These are phyloP conservation scores for Phytophthora lateralis DNA, from an alignment of 352 stramenopile species.

Conservation along the genomic window DNA sequence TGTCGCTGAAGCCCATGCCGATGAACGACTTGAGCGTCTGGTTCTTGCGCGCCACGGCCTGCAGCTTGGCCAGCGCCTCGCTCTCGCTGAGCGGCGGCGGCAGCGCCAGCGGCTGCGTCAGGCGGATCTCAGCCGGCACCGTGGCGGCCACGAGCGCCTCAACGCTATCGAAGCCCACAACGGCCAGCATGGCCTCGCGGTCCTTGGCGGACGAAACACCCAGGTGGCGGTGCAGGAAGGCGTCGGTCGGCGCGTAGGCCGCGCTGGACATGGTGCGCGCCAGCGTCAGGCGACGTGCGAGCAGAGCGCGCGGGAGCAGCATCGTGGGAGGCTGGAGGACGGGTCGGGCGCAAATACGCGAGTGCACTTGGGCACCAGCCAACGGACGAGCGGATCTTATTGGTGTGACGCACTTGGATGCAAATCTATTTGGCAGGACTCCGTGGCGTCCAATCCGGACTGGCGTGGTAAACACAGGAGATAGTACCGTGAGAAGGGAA, in stretches of 20 bases:
- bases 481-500: not conserved
- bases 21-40: constrained; percentile 97
- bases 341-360: constrained; percentile 13
- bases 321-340: not conserved
- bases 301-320: constrained; percentile 30
- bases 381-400: constrained; percentile 12
- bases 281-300: constrained; percentile 23
- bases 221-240: constrained; percentile 83
- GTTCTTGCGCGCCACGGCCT: constrained; percentile 95
- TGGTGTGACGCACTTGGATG: constrained; percentile 2
- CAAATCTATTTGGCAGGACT: not conserved
- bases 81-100: constrained; percentile 90
- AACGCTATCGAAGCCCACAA: constrained; percentile 92
- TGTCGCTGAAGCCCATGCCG: constrained; percentile 98
- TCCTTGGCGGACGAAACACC: constrained; percentile 89
- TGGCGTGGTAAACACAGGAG: constrained; percentile 8
- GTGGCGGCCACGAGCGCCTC: constrained; percentile 95
- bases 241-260: constrained; percentile 55
- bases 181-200: constrained; percentile 92
- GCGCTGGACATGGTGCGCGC: constrained; percentile 13
- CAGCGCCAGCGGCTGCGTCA: constrained; percentile 60
- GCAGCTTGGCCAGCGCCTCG: constrained; percentile 92
- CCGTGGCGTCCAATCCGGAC: constrained; percentile 26
- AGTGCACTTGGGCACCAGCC: constrained; percentile 16
- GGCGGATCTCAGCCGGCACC: constrained; percentile 94